Base-by-base conservation (phyloP, 495 filamentous ascomycete species). In the Paragyromitra xinjiangensis region DNA sequence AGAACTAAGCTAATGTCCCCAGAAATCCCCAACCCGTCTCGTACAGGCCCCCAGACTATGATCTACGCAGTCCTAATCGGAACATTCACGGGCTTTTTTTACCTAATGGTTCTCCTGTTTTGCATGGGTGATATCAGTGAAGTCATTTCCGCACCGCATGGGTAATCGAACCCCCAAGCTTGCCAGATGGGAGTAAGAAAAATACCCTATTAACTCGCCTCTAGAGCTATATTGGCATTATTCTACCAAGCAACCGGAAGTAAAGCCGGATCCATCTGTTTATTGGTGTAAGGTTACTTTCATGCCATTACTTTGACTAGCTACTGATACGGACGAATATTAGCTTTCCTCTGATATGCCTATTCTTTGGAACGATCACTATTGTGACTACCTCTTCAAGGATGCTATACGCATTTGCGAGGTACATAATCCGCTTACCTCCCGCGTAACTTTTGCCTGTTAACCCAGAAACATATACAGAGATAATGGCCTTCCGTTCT, bases 361-460 rank as follows among this genome's bases (percentile, higher is more conserved):
- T 93, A 69, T 83, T 94, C 0, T 93, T 94, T 79, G 91, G 91
- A 6, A 87, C 88, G 1, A 91, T 87, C 1, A 89, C 87, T 14
- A 90, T 94, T 77, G 92, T 93, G 90, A 92, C 91, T 3, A 93
- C 92, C 9, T 90, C 88, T 64, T 91, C 88, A 72, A 89, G 92
- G 12, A 93, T 94, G 91, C 88, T 89, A 39, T 94, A 91, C 73
- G 91, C 92, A 1, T 94, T 94, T 77, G 89, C 89, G 37, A 73
- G 70, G 70, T 66, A 67, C 14, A 29, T 40, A n/a, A 26, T 39
- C n/a, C 34, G 4, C 22, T 11, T 1, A 39, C 11, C 19, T 14
- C 9, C 40, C 14, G 11, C 4, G 22, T 37, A 3, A 16, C 4
- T 55, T 6, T 4, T 34, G 44, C 0, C 44, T 55, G 24, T 24